Base-by-base conservation (phyloP, 164 flowering plant genomes). In the Warburgia ugandensis region DNA sequence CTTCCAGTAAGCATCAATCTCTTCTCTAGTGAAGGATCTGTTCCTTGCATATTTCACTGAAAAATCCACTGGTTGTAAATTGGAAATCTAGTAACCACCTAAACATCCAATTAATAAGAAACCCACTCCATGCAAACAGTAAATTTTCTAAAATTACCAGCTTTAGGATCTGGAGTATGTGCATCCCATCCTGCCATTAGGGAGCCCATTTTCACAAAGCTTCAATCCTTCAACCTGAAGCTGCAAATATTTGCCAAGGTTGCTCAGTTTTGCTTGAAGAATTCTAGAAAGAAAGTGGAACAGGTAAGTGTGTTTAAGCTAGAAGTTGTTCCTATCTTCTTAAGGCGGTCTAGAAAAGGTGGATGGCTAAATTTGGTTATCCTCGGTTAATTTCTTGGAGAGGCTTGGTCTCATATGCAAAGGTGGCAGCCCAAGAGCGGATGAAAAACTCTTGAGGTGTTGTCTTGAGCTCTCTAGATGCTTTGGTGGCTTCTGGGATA, bases 101-200 rank as follows among this genome's bases (percentile, higher is more conserved):
- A 25, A 17, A 12, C n/a, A 17, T n/a, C n/a, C n/a, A n/a, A n/a
- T n/a, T n/a, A 54, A 11, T 10, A 42, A 29, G 13, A 38, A 39
- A 39, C 5, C 6, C 7, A 5, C 33, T 16, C 3, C 22, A 27
- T 19, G 17, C 6, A 37, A 36, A 7, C 20, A 30, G 37, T 38
- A n/a, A 23, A 14, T 7, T 2, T 32, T 12, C 9, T 22, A 9
- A 37, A 20, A 51, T n/a, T 71, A 78, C 94, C 77, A 51, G 48
- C 17, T 58, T 78, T 74, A 21, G 79, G 71, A 71, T 80, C 80
- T 12, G 42, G 26, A n/a, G 61, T 62, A 16, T 52, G 77, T 8
- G 89, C 70, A 49, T 77, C 76, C 95, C 95, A 86, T 47, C 92
- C 95, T 28, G 80, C 74, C 81, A 85, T 73, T 56, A 85, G 63